These are phyloP conservation scores for Monosporascus cannonballus DNA, from an alignment of 2,329 filamentous ascomycete genomes.

Conservation along the genomic window DNA sequence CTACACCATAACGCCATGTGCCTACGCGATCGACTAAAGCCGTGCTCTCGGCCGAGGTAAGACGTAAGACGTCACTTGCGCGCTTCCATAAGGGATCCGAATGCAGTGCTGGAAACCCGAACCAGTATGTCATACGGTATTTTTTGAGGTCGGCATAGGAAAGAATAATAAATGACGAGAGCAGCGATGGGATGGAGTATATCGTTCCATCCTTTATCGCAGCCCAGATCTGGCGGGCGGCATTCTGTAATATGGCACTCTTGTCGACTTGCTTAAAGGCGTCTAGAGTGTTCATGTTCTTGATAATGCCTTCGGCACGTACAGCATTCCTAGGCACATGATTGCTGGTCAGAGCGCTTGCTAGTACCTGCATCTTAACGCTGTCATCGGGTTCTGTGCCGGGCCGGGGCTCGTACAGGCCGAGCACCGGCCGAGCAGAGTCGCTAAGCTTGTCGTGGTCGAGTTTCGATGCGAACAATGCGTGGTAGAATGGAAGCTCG, in stretches of 20 bases:
- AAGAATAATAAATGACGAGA: slow-evolving; percentile 82
- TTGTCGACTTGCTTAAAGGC: slow-evolving; percentile 86
- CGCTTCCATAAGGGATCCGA: slow-evolving; percentile 80
- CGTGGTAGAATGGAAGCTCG: slow-evolving; percentile 90
- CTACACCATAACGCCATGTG: slow-evolving; percentile 79
- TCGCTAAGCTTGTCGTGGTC: slow-evolving; percentile 97
- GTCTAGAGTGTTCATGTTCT: slow-evolving; percentile 93
- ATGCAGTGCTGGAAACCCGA: slow-evolving; percentile 89
- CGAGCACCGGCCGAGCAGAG: slow-evolving; percentile 78
- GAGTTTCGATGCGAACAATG: slow-evolving; percentile 88
- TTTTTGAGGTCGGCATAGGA: slow-evolving; percentile 96
- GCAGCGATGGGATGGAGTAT: slow-evolving; percentile 86
- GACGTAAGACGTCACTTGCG: slow-evolving; percentile 42
- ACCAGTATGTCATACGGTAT: slow-evolving; percentile 97
- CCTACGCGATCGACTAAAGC: slow-evolving; percentile 76
- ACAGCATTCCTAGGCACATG: slow-evolving; percentile 65
- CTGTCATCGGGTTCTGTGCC: slow-evolving; percentile 67
- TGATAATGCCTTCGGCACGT: slow-evolving; percentile 88
- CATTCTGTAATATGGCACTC: slow-evolving; percentile 66
- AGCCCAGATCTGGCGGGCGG: slow-evolving; percentile 90
- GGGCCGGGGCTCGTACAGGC: slow-evolving; percentile 79
- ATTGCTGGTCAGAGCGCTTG: slow-evolving; percentile 75
- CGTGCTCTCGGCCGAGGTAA: slow-evolving; percentile 66
- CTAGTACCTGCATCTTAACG: slow-evolving; percentile 84
- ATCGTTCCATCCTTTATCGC: slow-evolving; percentile 95